These are phyloP conservation scores for Fusarium chlamydosporum DNA, from an alignment of 2,329 filamentous ascomycete species.

Conservation along the genomic window DNA sequence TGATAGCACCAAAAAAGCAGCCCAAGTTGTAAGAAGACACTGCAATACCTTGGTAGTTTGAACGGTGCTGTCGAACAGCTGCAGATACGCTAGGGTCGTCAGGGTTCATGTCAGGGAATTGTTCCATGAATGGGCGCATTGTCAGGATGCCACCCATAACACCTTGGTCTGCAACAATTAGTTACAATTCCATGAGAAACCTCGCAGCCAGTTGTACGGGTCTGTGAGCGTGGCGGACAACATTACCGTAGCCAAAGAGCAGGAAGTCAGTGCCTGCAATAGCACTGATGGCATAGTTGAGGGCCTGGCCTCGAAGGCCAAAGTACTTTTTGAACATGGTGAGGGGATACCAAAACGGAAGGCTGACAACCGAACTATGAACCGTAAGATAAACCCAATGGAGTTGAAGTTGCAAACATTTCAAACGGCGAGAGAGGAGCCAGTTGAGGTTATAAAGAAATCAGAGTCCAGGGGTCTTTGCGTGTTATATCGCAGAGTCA, in stretches of 20 bases:
- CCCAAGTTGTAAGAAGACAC: slow-evolving; percentile 72
- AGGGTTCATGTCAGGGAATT: slow-evolving; percentile 68
- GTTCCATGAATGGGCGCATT: slow-evolving; percentile 70
- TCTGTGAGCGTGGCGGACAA: not conserved
- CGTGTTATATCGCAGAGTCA: slow-evolving; percentile 39
- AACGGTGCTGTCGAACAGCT: slow-evolving; percentile 58
- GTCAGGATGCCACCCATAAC: slow-evolving; percentile 83
- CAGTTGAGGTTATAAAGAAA: slow-evolving; percentile 41
- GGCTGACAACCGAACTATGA: slow-evolving; percentile 14
- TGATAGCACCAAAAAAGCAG: slow-evolving; percentile 74
- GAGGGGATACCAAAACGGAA: not conserved
- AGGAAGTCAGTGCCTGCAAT: slow-evolving; percentile 81
- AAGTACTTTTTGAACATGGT: slow-evolving; percentile 65
- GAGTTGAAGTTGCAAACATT: slow-evolving; percentile 7
- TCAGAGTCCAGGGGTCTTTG: slow-evolving; percentile 9
- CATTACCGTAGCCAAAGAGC: slow-evolving; percentile 69
- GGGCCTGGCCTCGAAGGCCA: slow-evolving; percentile 73
- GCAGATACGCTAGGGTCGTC: slow-evolving; percentile 56
- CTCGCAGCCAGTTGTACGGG: not conserved
- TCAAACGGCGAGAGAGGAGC: slow-evolving; percentile 17
- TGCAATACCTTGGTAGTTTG: slow-evolving; percentile 68
- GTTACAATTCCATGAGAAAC: not conserved
- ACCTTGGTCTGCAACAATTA: slow-evolving; percentile 71
- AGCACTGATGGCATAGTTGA: slow-evolving; percentile 78
- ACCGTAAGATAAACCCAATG: not conserved